phyloP scores from a whole-genome alignment of 176 grass and related monocot genomes.

The Hordeum marinum region DNA sequence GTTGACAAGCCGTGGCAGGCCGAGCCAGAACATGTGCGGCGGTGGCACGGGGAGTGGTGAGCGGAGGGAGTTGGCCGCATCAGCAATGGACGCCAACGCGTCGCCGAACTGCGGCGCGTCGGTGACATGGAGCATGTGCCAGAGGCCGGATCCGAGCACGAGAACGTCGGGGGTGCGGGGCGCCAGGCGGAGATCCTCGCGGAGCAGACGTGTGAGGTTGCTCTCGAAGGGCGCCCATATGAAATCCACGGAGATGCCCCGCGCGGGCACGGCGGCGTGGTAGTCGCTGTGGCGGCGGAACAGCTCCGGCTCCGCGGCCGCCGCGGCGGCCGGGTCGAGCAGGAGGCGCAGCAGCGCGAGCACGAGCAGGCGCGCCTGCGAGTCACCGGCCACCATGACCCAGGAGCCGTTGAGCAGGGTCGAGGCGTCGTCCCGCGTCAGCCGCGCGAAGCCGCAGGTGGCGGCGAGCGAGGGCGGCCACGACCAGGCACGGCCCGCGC shows the following conservation, averaged over 20 bases:
- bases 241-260: slow-evolving; percentile 79
- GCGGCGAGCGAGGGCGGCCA: slow-evolving; percentile 54
- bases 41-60: slow-evolving; percentile 31
- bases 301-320: slow-evolving; percentile 71
- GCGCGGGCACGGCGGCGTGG: slow-evolving; percentile 33
- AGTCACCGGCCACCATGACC: slow-evolving; percentile 88
- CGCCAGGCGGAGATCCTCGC: slow-evolving; percentile 48
- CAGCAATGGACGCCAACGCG: slow-evolving; percentile 27
- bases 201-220: slow-evolving; percentile 71
- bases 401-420: slow-evolving; percentile 82
- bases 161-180: slow-evolving; percentile 63
- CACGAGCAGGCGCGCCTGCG: slow-evolving; percentile 82
- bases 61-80: slow-evolving; percentile 26
- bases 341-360: slow-evolving; percentile 79
- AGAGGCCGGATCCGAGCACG: slow-evolving; percentile 83
- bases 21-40: slow-evolving; percentile 86
- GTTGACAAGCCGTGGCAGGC: slow-evolving; percentile 64
- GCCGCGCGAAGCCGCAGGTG: slow-evolving; percentile 65
- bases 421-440: slow-evolving; percentile 64
- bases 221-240: slow-evolving; percentile 85
- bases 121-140: slow-evolving; percentile 87
- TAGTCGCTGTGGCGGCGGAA: slow-evolving; percentile 90
- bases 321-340: slow-evolving; percentile 51
- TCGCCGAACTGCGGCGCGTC: slow-evolving; percentile 53
- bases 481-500: slow-evolving; percentile 32